Evolutionary conservation across 2,329 filamentous ascomycete genomes (phyloP).

Genomic region (Cordyceps cicadae): DNA sequence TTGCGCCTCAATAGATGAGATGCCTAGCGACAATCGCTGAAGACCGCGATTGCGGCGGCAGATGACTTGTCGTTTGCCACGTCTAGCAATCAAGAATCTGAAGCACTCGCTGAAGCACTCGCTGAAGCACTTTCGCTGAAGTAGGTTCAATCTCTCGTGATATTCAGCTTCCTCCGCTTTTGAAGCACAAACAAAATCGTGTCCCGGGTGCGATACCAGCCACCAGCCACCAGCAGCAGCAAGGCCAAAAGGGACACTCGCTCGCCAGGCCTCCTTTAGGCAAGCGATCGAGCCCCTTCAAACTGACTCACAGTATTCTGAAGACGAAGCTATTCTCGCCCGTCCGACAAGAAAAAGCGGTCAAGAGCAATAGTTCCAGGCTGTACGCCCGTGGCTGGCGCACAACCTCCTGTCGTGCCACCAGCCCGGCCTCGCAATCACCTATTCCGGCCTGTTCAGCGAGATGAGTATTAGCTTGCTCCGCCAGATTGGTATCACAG

Average conservation of each 20-base stretch:
- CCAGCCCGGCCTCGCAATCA: background rate
- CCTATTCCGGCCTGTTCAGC: background rate
- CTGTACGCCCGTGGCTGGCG: background rate
- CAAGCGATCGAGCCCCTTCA: background rate
- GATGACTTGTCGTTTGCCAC: too few species aligned
- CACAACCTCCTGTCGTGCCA: background rate
- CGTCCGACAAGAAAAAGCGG: background rate
- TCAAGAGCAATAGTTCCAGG: background rate
- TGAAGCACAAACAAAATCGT: too few species aligned
- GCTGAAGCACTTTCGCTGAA: too few species aligned
- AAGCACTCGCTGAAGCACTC: too few species aligned
- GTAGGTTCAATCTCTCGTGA: too few species aligned
- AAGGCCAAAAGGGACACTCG: background rate
- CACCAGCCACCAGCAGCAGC: background rate
- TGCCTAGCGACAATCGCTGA: too few species aligned
- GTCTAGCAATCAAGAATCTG: too few species aligned
- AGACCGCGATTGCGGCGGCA: too few species aligned
- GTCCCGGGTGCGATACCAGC: too few species aligned
- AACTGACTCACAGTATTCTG: background rate
- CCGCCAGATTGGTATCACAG: background rate
- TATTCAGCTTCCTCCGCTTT: too few species aligned
- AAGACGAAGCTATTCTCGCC: background rate
- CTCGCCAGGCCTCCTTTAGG: background rate
- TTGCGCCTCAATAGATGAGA: too few species aligned
- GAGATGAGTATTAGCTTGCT: background rate